Conservation (phyloP, 2,329 filamentous ascomycete genomes). For the Phaeosphaeria sp. region DNA sequence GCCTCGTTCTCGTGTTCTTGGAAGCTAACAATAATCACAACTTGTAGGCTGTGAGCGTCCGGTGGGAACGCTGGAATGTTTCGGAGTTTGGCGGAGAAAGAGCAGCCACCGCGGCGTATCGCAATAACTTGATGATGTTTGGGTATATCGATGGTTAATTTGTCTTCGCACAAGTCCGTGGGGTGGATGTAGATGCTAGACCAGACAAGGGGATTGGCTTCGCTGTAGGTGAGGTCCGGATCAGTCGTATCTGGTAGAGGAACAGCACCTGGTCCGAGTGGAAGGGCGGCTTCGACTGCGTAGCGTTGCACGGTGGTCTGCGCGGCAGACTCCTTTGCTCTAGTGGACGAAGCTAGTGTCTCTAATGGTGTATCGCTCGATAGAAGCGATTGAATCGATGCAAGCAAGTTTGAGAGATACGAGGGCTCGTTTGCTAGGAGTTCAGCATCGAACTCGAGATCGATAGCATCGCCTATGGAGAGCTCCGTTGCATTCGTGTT, state of each 20-base stretch:
- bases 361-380: constrained; percentile 29
- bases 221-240: constrained; percentile 41
- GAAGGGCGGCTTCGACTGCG: constrained; percentile 57
- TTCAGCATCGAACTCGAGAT: constrained; percentile 34
- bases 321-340: constrained; percentile 10
- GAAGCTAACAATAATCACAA: constrained; percentile 79
- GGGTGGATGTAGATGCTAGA: constrained; percentile 71
- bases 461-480: constrained; percentile 26
- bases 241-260: constrained; percentile 68
- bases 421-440: constrained; percentile 33
- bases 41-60: constrained; percentile 67
- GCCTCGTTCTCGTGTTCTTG: constrained; percentile 53
- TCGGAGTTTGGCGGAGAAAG: constrained; percentile 80
- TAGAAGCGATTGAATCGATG: constrained; percentile 45
- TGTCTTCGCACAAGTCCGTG: constrained; percentile 68
- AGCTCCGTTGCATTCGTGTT: constrained; percentile 31
- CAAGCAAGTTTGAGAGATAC: constrained; percentile 43
- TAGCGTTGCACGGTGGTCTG: constrained; percentile 26
- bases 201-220: constrained; percentile 66
- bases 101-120: constrained; percentile 81
- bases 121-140: constrained; percentile 76
- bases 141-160: constrained; percentile 60
- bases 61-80: constrained; percentile 83
- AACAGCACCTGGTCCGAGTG: constrained; percentile 69
- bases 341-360: constrained; percentile 8